phyloP scores from a whole-genome alignment of 2,329 filamentous ascomycete genomes.

The Rhynchosporium graminicola region DNA sequence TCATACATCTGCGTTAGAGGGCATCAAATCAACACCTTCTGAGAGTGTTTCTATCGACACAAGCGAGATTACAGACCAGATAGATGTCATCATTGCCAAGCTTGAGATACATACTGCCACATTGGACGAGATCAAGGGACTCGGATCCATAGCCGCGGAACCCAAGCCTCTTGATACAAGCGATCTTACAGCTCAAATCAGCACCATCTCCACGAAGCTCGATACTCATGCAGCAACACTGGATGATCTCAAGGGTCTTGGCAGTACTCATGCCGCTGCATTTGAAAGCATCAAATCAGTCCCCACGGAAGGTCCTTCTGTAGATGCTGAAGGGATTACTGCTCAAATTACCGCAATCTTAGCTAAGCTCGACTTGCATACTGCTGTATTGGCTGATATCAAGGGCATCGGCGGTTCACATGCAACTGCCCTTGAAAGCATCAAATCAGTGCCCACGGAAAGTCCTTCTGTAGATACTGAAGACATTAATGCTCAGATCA shows the following conservation, averaged over 20 bases:
- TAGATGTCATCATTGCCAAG: conserved; percentile 15
- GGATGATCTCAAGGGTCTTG: conserved; percentile 28
- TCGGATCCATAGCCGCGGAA: not conserved
- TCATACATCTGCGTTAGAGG: conserved; percentile 25
- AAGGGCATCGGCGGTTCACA: conserved; percentile 23
- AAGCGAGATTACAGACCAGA: conserved; percentile 9
- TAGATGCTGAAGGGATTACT: not conserved
- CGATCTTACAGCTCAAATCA: conserved; percentile 15
- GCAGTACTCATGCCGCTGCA: conserved; percentile 18
- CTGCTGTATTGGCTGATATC: conserved; percentile 23
- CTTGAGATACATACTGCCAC: conserved; percentile 19
- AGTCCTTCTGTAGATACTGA: not conserved
- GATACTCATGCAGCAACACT: conserved; percentile 21
- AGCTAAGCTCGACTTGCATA: conserved; percentile 17
- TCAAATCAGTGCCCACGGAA: conserved; percentile 15
- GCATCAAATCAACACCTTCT: conserved; percentile 3
- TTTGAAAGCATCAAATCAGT: conserved; percentile 21
- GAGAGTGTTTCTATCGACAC: not conserved
- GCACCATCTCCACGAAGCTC: conserved; percentile 15
- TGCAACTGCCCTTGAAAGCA: conserved; percentile 22
- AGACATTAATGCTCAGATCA: conserved; percentile 17
- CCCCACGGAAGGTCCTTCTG: not conserved
- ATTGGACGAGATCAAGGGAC: conserved; percentile 30
- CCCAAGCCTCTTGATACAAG: not conserved
- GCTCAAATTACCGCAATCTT: conserved; percentile 18